These are phyloP conservation scores for Amphichorda felina DNA, from an alignment of 2,329 filamentous ascomycete genomes.

Conservation along the genomic window DNA sequence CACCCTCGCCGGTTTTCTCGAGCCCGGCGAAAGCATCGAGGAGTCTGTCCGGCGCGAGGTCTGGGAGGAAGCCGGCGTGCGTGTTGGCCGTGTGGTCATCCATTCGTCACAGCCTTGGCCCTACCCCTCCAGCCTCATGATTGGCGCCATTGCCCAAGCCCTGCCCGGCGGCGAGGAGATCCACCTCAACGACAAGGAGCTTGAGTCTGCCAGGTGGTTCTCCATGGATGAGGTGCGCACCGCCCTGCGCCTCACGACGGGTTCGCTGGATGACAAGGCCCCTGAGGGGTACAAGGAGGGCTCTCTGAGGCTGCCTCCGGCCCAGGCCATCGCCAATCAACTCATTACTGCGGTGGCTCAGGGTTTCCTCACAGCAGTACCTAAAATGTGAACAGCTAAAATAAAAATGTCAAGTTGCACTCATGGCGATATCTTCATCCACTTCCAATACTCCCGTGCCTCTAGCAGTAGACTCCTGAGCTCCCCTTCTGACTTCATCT, in stretches of 20 bases:
- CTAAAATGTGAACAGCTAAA: slow-evolving; percentile 41
- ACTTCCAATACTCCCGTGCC: too few species aligned
- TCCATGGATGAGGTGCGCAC: slow-evolving; percentile 66
- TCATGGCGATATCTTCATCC: too few species aligned
- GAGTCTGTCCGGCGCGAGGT: slow-evolving; percentile 75
- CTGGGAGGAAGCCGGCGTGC: slow-evolving; percentile 75
- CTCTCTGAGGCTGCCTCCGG: slow-evolving; percentile 66
- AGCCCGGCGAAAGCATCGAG: slow-evolving; percentile 76
- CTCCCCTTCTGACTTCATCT: too few species aligned
- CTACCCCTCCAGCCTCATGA: slow-evolving; percentile 76
- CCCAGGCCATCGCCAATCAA: slow-evolving; percentile 86
- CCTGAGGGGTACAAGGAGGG: slow-evolving; percentile 64
- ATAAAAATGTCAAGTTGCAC: too few species aligned
- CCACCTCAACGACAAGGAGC: slow-evolving; percentile 77
- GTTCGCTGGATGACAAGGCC: slow-evolving; percentile 52
- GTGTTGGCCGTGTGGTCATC: slow-evolving; percentile 64
- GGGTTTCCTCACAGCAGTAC: slow-evolving; percentile 50
- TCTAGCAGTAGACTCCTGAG: too few species aligned
- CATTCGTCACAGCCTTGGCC: slow-evolving; percentile 84
- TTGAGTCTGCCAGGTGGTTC: slow-evolving; percentile 88
- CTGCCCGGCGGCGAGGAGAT: slow-evolving; percentile 67
- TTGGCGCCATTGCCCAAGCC: slow-evolving; percentile 79
- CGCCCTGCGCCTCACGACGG: slow-evolving; percentile 55
- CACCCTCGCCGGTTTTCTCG: slow-evolving; percentile 77
- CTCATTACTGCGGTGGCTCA: slow-evolving; percentile 69